Evolutionary conservation across 768 basidiomycete genomes (phyloP), one percentile per base, ranked within the genome.

Genomic region (Podaxis sp.): DNA sequence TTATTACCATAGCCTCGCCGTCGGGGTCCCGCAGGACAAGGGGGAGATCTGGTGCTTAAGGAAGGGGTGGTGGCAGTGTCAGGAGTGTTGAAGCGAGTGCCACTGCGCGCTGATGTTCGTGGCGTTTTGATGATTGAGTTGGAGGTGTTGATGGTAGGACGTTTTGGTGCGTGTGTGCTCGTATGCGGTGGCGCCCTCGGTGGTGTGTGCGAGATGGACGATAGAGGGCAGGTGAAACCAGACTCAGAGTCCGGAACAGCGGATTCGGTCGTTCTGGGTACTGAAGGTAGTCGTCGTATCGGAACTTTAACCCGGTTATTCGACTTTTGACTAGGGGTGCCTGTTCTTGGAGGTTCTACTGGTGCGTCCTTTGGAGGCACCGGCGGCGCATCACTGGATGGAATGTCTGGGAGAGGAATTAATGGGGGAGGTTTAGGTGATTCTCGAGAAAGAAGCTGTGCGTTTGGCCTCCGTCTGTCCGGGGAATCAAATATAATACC

Each of bases 331-430:
- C 11, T 11, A 8, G n/a, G 47, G 1, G 7, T 43, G 13, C 15
- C n/a, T 50, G 25, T 11, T 50, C 19, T 27, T 27, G 22, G 25
- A 15, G 7, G 41, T n/a, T 8, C 29, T 27, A 12, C 4, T 29
- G 55, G 11, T 4, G 2, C 13, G 24, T 56, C 55, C 12, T 49
- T 57, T 22, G 43, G 57, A 22, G 43, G 57, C 2, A 49, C 29
- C 13, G 43, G 29, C 19, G 57, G 46, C 29, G 57, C 17, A 17
- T 29, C 12, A 6, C 2, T 15, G 12, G 46, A 29, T 24, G 46
- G 57, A 25, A 47, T 49, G 17, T 57, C 57, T 9, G 57, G 57
- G 27, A 57, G 43, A 36, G 57, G 57, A 33, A 57, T 33, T 9
- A 19, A 22, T 17, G 57, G 57, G 9, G 46, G 29, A 7, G 57